These are phyloP conservation scores for Euphrasia arctica DNA, from an alignment of 305 asterid genomes.

Conservation along the genomic window DNA sequence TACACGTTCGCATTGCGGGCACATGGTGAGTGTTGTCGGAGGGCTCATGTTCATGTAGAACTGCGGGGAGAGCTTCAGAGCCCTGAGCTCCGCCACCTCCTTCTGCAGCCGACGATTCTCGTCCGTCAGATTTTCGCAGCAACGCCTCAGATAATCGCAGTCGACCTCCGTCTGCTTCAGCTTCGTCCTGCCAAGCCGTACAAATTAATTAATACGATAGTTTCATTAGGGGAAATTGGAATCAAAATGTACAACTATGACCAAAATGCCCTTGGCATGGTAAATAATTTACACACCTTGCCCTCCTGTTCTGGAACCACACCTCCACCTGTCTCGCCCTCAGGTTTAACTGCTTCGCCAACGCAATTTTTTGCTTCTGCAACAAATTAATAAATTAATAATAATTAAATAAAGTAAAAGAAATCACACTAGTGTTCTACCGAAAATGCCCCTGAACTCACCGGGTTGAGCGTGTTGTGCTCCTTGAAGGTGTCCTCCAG, in stretches of 20 bases:
- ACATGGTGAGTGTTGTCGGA: conserved; percentile 95
- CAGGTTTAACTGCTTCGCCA: conserved; percentile 76
- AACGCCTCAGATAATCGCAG: conserved; percentile 82
- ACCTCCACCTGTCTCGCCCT: conserved; percentile 97
- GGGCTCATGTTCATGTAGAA: conserved; percentile 94
- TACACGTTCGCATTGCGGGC: conserved; percentile 94
- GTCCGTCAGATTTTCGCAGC: conserved; percentile 81
- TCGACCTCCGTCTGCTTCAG: conserved; percentile 97
- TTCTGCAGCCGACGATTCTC: conserved; percentile 82
- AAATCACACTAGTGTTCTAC: neutral
- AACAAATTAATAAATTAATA: neutral
- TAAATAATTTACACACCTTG: conserved; percentile 57
- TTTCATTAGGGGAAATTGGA: neutral
- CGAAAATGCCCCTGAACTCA: conserved; percentile 35
- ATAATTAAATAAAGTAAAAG: neutral
- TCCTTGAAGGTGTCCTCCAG: conserved; percentile 92
- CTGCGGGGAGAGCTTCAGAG: conserved; percentile 78
- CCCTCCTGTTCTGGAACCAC: conserved; percentile 98
- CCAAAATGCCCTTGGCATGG: conserved; percentile 29
- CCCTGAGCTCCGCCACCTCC: conserved; percentile 83
- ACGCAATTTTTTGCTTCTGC: conserved; percentile 88
- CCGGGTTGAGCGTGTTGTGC: conserved; percentile 84
- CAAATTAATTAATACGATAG: too few species aligned
- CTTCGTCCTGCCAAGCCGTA: conserved; percentile 60
- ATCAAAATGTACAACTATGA: neutral